Evolutionary conservation across 192 early-diverging fungal species (phyloP), one percentile per base, ranked within the genome.

Genomic region (Phycomyces blakesleeanus): DNA sequence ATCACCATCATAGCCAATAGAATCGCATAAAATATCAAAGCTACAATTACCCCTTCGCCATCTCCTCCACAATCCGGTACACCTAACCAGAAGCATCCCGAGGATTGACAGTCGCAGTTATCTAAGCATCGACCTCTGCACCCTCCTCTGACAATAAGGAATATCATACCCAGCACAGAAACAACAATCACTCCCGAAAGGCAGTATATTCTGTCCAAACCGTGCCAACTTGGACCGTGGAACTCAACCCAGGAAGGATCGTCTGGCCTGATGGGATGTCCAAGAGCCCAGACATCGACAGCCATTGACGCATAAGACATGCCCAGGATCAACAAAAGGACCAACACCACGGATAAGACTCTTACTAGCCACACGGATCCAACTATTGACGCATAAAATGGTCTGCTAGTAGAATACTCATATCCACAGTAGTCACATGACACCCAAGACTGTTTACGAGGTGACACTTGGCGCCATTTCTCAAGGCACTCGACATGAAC

Each of bases 401-500:
- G 40, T 6, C 40, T 6, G 40, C 14, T 10, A 14, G 14, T 6
- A 14, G 6, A 14, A 14, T 41, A 41, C 8, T 14, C 8, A 14
- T 41, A 41, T 6, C 14, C 8, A 14, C 40, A 41, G 6, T 10
- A 6, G 40, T 41, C 40, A 41, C 40, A 41, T 6, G 40, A 6
- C 6, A 6, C 6, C 8, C 6, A 41, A 41, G 40, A 41, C 8
- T 41, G 8, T 6, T 14, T 41, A 14, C 40, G 40, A 41, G 40
- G 40, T 6, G 40, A 41, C 40, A 41, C 8, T 14, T 10, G 6
- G 40, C 58, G 58, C 58, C 58, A 60, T 8, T 42, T 39, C 10
- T 60, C 40, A 20, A 60, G 25, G 25, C 58, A 60, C 21, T 15
- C 22, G 20, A 60, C 2, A n/a, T 60, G 58, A 12, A 60, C 58